phyloP scores from a whole-genome alignment of 169 alveolate genomes.

The Cryptosporidium ryanae region DNA sequence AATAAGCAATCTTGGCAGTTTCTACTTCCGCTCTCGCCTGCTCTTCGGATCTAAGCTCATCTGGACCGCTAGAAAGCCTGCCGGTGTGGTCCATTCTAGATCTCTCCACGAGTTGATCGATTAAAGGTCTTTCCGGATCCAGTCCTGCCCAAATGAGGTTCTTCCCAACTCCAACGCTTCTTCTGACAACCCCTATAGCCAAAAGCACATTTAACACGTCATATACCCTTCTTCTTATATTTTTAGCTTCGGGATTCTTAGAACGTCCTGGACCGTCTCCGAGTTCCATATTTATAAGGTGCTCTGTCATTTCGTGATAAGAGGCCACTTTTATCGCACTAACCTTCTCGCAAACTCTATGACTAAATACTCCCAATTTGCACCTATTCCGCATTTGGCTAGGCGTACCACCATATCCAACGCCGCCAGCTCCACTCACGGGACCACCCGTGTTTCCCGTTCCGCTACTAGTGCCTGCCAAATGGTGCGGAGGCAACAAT shows the following conservation, averaged over 20 bases:
- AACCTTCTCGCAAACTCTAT: conserved; percentile 69
- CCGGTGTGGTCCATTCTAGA: conserved; percentile 75
- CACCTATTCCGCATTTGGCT: conserved; percentile 69
- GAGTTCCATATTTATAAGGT: conserved; percentile 62
- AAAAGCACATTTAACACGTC: conserved; percentile 85
- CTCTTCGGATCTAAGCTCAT: conserved; percentile 70
- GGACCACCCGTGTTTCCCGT: conserved; percentile 48
- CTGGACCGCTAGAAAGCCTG: conserved; percentile 75
- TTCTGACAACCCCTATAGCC: conserved; percentile 79
- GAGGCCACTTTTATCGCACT: conserved; percentile 73
- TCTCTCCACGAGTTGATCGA: conserved; percentile 72
- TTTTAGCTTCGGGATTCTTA: conserved; percentile 81
- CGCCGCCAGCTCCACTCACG: conserved; percentile 73
- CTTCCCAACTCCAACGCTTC: conserved; percentile 75
- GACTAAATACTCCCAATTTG: conserved; percentile 73
- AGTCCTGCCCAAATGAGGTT: conserved; percentile 72
- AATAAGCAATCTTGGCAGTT: conserved; percentile 73
- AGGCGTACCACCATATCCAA: conserved; percentile 69
- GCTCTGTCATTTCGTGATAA: conserved; percentile 74
- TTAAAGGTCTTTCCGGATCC: conserved; percentile 69
- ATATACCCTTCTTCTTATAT: conserved; percentile 87
- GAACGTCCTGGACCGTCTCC: conserved; percentile 75
- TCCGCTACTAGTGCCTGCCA: conserved; percentile 45
- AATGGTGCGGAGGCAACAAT: conserved; percentile 58
- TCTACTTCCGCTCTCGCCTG: conserved; percentile 75